These are phyloP conservation scores for Penicillium pulvis DNA, from an alignment of 495 filamentous ascomycete species.

Conservation along the genomic window DNA sequence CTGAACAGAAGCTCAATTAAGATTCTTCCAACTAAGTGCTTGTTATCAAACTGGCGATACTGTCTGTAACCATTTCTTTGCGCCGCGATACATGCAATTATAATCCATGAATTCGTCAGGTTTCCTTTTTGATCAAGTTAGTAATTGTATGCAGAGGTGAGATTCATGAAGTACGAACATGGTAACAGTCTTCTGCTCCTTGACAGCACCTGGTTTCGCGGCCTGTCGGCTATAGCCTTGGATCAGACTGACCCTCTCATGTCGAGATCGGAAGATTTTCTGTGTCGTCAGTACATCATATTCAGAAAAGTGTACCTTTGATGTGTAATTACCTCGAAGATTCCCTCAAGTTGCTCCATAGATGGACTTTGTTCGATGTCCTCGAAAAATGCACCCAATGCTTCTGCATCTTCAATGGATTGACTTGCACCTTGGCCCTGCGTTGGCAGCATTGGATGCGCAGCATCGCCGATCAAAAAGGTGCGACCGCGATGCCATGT, in stretches of 20 bases:
- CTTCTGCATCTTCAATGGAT: constrained; percentile 42
- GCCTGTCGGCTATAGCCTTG: background rate
- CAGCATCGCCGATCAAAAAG: constrained; percentile 49
- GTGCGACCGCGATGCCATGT: constrained; percentile 38
- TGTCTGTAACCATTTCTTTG: constrained; percentile 29
- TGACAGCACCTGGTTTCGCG: background rate
- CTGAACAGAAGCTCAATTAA: too few relatives aligned
- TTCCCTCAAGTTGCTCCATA: background rate
- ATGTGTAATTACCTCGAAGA: constrained; percentile 7
- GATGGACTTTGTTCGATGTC: constrained; percentile 14
- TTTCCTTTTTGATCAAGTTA: constrained; percentile 17
- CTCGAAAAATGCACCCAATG: constrained; percentile 28
- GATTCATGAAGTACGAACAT: background rate
- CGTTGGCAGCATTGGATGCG: constrained; percentile 45
- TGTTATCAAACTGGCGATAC: background rate
- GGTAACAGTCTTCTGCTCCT: background rate
- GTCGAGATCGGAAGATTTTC: background rate
- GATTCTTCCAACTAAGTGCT: too few relatives aligned
- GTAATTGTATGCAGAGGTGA: background rate
- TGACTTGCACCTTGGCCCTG: constrained; percentile 43
- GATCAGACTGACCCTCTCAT: background rate
- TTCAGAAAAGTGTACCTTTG: background rate
- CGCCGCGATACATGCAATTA: constrained; percentile 42
- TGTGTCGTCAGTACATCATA: background rate
- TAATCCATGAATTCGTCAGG: constrained; percentile 46